Conservation (phyloP, 176 grass and related monocot genomes). For the barley (Hordeum vulgare) region MorexV3_pseudomolecules_assembly NC_058522.1:121896897-121897396, state of each 20-base stretch:
- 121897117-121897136: constrained; percentile 57
- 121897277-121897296: constrained; percentile 24
- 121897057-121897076: constrained; percentile 54
- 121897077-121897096: constrained; percentile 53
- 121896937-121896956: too few species aligned
- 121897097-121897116: constrained; percentile 46
- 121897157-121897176: neutral
- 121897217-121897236: neutral
- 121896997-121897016: neutral
- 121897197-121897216: neutral
- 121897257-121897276: constrained; percentile 7
- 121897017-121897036: neutral
- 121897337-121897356: neutral
- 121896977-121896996: neutral
- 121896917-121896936: too few species aligned
- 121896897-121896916: too few species aligned
- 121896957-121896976: too few species aligned
- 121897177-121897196: neutral
- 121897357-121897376: too few species aligned
- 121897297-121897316: constrained; percentile 67
- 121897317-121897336: neutral
- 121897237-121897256: neutral
- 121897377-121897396: too few species aligned
- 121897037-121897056: constrained; percentile 20
- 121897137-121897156: constrained; percentile 52